Percentiles rank a stretch among this genome's conserved stretches.
Conservation (phyloP, 2,329 filamentous ascomycete genomes). For the Didymella keratinophila region DNA sequence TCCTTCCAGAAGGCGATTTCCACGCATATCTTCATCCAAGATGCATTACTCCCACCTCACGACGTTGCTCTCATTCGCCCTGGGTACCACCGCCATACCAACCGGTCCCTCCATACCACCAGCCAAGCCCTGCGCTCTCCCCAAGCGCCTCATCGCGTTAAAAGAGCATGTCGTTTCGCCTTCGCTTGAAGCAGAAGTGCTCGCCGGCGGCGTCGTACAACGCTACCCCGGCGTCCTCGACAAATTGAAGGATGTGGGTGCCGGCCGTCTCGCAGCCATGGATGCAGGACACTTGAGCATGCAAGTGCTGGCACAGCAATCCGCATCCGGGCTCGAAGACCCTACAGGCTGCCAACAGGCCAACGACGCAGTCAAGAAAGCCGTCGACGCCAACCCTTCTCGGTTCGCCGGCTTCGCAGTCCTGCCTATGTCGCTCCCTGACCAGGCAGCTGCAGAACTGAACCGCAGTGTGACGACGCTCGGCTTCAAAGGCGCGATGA, state of each 20-base stretch:
- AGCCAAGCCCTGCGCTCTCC: slow-evolving; percentile 3
- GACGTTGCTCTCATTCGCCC: background rate
- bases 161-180: slow-evolving; percentile 22
- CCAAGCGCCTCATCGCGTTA: slow-evolving; percentile 20
- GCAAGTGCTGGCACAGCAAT: slow-evolving; percentile 21
- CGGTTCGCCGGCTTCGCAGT: slow-evolving; percentile 55
- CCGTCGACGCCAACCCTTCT: slow-evolving; percentile 34
- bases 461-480: slow-evolving; percentile 50
- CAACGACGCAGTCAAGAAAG: slow-evolving; percentile 36
- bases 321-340: slow-evolving; percentile 5
- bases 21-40: background rate
- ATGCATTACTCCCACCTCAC: background rate
- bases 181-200: slow-evolving; percentile 18
- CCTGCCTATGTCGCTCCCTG: slow-evolving; percentile 50
- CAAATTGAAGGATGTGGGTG: slow-evolving; percentile 18
- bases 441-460: slow-evolving; percentile 48
- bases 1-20: no score
- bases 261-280: slow-evolving; percentile 20
- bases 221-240: slow-evolving; percentile 9
- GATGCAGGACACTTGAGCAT: slow-evolving; percentile 17
- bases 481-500: slow-evolving; percentile 57
- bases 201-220: slow-evolving; percentile 10
- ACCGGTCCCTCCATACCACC: background rate
- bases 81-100: background rate
- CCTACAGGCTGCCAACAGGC: slow-evolving; percentile 15